Evolutionary conservation across 1,284 basidiomycete species (phyloP).

Genomic region (Ceratobasidium sp.): DNA sequence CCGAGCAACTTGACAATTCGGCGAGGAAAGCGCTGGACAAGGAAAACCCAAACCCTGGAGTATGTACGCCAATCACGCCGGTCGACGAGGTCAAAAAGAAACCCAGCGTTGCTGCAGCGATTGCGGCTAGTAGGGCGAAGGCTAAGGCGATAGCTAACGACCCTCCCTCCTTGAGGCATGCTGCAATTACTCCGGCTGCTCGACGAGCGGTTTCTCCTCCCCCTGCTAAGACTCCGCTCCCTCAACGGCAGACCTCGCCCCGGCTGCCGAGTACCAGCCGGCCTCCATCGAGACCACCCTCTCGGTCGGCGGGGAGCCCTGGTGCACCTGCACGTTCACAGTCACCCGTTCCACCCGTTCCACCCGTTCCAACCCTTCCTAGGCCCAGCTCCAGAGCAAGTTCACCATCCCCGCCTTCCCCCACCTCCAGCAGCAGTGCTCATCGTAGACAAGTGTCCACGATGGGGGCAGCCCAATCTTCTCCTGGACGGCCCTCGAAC

Average conservation of each 20-base stretch:
- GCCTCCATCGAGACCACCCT: slow-evolving; percentile 34
- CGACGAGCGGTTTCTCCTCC: slow-evolving; percentile 49
- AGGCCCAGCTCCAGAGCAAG: slow-evolving; percentile 36
- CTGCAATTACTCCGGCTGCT: slow-evolving; percentile 67
- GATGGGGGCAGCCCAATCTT: slow-evolving; percentile 13
- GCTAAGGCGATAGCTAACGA: slow-evolving; percentile 80
- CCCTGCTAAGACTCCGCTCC: slow-evolving; percentile 57
- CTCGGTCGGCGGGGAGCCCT: slow-evolving; percentile 33
- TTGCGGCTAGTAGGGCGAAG: slow-evolving; percentile 80
- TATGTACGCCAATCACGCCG: slow-evolving; percentile 37
- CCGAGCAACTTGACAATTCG: slow-evolving; percentile 70
- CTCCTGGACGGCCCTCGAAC: slow-evolving; percentile 30
- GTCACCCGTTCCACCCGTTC: slow-evolving; percentile 24
- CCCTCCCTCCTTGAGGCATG: slow-evolving; percentile 74
- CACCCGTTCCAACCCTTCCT: slow-evolving; percentile 32
- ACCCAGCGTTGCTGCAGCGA: slow-evolving; percentile 76
- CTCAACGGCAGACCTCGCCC: slow-evolving; percentile 19
- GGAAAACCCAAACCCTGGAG: slow-evolving; percentile 67
- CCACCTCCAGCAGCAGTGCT: slow-evolving; percentile 25
- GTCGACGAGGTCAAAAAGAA: slow-evolving; percentile 59
- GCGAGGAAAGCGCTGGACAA: slow-evolving; percentile 87
- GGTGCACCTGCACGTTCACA: slow-evolving; percentile 34
- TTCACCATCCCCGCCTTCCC: slow-evolving; percentile 35
- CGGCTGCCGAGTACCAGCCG: slow-evolving; percentile 27
- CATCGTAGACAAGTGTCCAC: slow-evolving; percentile 33